Evolutionary conservation across 140 eudicot genomes (phyloP).

Genomic region (Oenanthe javanica): DNA sequence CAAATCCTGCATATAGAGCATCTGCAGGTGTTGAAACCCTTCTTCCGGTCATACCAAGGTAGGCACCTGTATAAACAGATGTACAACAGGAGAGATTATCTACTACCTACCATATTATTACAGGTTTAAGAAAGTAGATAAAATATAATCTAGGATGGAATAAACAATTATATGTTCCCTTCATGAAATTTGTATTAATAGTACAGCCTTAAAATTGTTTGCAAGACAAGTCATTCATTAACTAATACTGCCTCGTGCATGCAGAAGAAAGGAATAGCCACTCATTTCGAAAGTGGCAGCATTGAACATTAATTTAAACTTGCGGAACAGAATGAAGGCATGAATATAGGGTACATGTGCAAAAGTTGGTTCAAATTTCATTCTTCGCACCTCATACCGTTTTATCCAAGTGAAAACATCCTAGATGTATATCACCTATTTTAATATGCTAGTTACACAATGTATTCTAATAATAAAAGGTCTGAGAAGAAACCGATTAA

Average conservation of each 20-base stretch:
- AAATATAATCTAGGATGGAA: not conserved
- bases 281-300: not conserved
- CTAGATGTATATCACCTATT: not conserved
- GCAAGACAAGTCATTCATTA: not conserved
- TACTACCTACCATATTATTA: not conserved
- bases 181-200: not conserved
- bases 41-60: constrained; percentile 91
- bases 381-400: not conserved
- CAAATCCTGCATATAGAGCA: constrained; percentile 86
- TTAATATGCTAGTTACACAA: not conserved
- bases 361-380: not conserved
- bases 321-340: not conserved
- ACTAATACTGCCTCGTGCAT: not conserved
- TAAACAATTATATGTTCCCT: not conserved
- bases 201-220: not conserved
- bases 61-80: constrained; percentile 57
- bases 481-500: not conserved
- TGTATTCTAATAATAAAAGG: not conserved
- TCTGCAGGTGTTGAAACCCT: constrained; percentile 84
- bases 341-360: not conserved
- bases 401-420: not conserved
- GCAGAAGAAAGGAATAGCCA: not conserved
- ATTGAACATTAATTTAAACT: too few species aligned
- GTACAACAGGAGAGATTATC: not conserved
- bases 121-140: not conserved